Conservation (phyloP, 768 basidiomycete genomes). For the Tylopilus plumbeoviolaceoides region DNA sequence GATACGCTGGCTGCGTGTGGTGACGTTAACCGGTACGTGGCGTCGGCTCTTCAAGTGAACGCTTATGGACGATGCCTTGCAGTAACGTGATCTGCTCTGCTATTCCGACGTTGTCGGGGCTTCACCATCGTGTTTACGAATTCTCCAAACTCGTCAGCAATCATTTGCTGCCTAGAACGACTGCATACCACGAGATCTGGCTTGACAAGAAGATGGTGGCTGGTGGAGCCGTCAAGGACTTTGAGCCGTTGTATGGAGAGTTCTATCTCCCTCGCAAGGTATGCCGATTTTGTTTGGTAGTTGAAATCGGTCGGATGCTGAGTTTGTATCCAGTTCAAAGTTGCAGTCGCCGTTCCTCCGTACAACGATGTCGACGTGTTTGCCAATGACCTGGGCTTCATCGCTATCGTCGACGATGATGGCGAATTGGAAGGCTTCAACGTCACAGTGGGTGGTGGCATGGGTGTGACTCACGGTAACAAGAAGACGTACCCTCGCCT, state of each 20-base stretch:
- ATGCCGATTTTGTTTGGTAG: slow-evolving; percentile 12
- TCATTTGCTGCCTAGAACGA: slow-evolving; percentile 83
- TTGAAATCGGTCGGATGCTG: neutral
- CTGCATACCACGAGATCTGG: slow-evolving; percentile 99
- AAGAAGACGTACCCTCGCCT: slow-evolving; percentile 97
- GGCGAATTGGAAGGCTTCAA: slow-evolving; percentile 91
- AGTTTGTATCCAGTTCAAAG: slow-evolving; percentile 71
- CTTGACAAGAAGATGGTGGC: slow-evolving; percentile 95
- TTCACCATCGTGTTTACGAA: slow-evolving; percentile 78
- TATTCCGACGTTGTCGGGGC: slow-evolving; percentile 82
- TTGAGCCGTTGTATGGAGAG: slow-evolving; percentile 96
- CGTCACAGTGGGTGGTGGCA: slow-evolving; percentile 90
- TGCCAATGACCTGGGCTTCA: slow-evolving; percentile 94
- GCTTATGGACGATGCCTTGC: slow-evolving; percentile 4
- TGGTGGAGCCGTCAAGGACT: slow-evolving; percentile 89
- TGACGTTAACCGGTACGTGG: slow-evolving; percentile 83
- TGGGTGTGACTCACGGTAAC: slow-evolving; percentile 99
- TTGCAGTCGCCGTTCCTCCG: slow-evolving; percentile 94
- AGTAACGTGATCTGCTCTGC: slow-evolving; percentile 92
- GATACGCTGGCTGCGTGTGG: slow-evolving; percentile 98
- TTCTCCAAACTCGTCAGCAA: slow-evolving; percentile 83
- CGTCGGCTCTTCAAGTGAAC: neutral
- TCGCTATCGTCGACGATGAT: slow-evolving; percentile 77
- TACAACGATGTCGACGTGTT: slow-evolving; percentile 96
- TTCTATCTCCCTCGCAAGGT: slow-evolving; percentile 96